These are phyloP conservation scores for Linderina pennispora DNA, from an alignment of 192 early-diverging fungal species.

Conservation along the genomic window DNA sequence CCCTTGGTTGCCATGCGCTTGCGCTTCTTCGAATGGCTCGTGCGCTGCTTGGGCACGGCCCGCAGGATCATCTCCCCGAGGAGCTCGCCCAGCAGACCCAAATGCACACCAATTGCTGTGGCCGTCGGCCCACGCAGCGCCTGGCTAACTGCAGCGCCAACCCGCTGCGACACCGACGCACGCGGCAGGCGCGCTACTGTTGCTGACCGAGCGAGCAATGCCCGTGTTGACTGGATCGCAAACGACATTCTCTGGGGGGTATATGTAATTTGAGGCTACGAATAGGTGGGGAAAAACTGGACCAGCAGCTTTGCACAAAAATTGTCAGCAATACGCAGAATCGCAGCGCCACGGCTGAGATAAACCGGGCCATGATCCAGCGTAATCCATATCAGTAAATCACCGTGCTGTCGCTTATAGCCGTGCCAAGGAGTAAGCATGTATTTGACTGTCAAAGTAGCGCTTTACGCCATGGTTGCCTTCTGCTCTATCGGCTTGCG, in stretches of 20 bases:
- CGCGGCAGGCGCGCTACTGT: slow-evolving; percentile 7
- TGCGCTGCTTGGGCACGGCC: slow-evolving; percentile 91
- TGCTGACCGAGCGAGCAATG: slow-evolving; percentile 17
- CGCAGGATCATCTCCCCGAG: slow-evolving; percentile 58
- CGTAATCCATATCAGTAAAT: too few species aligned
- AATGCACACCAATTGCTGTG: slow-evolving; percentile 12
- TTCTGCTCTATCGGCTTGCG: slow-evolving; percentile 28
- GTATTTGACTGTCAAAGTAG: too few species aligned
- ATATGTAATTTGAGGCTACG: slow-evolving; percentile 5
- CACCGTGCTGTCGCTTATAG: too few species aligned
- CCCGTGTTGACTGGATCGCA: slow-evolving; percentile 16
- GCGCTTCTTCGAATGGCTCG: slow-evolving; percentile 86
- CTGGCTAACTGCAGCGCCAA: too few species aligned
- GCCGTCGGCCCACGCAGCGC: too few species aligned
- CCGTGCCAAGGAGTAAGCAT: too few species aligned
- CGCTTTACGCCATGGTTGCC: slow-evolving; percentile 32
- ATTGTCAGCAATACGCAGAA: too few species aligned
- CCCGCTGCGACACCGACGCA: too few species aligned
- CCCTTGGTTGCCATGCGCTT: slow-evolving; percentile 76
- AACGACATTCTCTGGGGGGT: slow-evolving; percentile 12
- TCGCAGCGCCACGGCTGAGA: too few species aligned
- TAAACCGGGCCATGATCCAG: too few species aligned
- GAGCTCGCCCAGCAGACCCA: slow-evolving; percentile 40
- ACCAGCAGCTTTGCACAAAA: not conserved
- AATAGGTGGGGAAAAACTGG: not conserved